These are phyloP conservation scores for Ogataea populi-albae DNA, from an alignment of 805 yeast genomes.

Conservation along the genomic window DNA sequence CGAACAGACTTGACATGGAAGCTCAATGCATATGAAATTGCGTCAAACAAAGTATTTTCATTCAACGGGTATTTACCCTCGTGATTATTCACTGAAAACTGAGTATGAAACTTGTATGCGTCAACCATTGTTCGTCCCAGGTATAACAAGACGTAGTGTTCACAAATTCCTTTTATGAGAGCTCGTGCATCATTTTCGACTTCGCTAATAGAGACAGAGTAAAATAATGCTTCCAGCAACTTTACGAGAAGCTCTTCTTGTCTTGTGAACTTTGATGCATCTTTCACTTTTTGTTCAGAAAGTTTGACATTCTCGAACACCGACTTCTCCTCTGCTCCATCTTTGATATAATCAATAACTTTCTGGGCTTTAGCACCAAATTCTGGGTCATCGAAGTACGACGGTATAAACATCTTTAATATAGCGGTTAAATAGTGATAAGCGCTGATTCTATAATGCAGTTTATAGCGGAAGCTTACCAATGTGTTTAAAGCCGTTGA, in stretches of 20 bases:
- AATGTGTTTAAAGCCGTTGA: slow-evolving; percentile 72
- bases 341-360: slow-evolving; percentile 45
- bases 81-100: slow-evolving; percentile 71
- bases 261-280: slow-evolving; percentile 47
- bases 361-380: slow-evolving; percentile 44
- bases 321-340: slow-evolving; percentile 24
- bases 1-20: slow-evolving; percentile 70
- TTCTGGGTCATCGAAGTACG: slow-evolving; percentile 46
- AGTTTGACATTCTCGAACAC: slow-evolving; percentile 22
- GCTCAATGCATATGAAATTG: slow-evolving; percentile 76
- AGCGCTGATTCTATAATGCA: slow-evolving; percentile 73
- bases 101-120: slow-evolving; percentile 61
- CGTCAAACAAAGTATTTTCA: slow-evolving; percentile 68
- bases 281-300: slow-evolving; percentile 43
- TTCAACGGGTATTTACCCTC: slow-evolving; percentile 73
- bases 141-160: slow-evolving; percentile 76
- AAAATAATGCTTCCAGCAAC: slow-evolving; percentile 68
- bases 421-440: slow-evolving; percentile 67
- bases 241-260: slow-evolving; percentile 66
- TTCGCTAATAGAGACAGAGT: slow-evolving; percentile 72
- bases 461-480: slow-evolving; percentile 60
- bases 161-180: slow-evolving; percentile 64
- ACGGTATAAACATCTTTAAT: slow-evolving; percentile 64
- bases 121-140: slow-evolving; percentile 71
- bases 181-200: slow-evolving; percentile 62